Evolutionary conservation across 2,329 filamentous ascomycete species (phyloP), one percentile per base, ranked within the genome.

Genomic region (Clonostachys sp.): DNA sequence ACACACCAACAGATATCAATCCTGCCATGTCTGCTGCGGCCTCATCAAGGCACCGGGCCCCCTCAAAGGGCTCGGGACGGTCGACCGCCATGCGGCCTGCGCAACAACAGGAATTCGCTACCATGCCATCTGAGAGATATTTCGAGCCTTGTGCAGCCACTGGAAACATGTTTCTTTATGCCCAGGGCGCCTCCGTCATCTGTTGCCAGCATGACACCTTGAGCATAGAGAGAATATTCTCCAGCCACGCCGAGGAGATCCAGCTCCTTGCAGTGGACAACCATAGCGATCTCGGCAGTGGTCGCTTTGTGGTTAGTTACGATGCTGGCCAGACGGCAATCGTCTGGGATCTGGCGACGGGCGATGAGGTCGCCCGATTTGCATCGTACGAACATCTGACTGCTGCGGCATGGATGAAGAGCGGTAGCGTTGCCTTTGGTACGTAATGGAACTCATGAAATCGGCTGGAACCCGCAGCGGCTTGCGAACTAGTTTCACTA

Each of bases 351-450:
- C 77, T 96, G 51, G 83, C 95, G 71, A 95, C 90, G 0, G 94
- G 94, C 44, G 84, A 91, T 50, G 91, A 96, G 66, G 80, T 96
- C 49, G 85, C 92, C 38, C 81, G 91, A n/a, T 97, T 97, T 70
- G 85, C 86, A 20, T 94, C 91, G 0, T 96, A 95, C 61, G 90
- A 95, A 60, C 82, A 88, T 55, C 78, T 97, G 53, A 85, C 84
- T 18, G 86, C 89, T 33, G 92, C 91, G 36, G 78, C 88, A 12
- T 99, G 94, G 90, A 96, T 99, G 91, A 81, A 86, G 41, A 96
- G 96, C 69, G 94, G 94, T 47, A 95, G 96, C 69, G 86, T 99
- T 55, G 92, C 90, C 36, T 97, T 97, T 74, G 94, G 92, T 96
- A 76, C 66, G 84, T 60, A 47, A 34, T 30, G 41, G 24, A 36